Evolutionary conservation across 2,329 filamentous ascomycete species (phyloP), one percentile per base, ranked within the genome.

Genomic region (Colletotrichum magnum): DNA sequence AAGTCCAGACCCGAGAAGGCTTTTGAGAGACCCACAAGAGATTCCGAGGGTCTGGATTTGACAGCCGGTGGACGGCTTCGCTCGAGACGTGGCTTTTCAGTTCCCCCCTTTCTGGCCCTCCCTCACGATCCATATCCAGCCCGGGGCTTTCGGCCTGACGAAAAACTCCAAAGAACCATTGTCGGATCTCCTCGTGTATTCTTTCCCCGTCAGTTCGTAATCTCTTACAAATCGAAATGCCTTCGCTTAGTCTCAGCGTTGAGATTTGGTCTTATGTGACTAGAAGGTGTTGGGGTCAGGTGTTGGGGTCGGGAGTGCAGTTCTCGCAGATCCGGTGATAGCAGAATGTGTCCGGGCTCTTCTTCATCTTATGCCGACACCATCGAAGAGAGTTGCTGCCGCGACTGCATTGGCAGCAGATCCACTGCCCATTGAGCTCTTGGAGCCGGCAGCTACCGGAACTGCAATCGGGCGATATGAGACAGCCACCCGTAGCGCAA

Each of bases 271-370:
- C 10, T 10, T 36, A 10, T 7, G 7, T 36, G 32, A 36, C 32
- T 36, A 36, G 21, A 24, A 36, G 32, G 32, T 6, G n/a, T 24
- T 24, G 36, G 2, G 12, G 12, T 68, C 50, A 63, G 28, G 51
- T 51, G 45, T 24, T 28, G 21, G 41, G 26, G 66, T 86, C 82
- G 12, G 79, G 69, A 52, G 76, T 77, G 69, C 86, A 88, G 4
- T 72, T 73, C 47, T 78, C 75, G 73, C 86, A 88, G 58, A 86
- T 81, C n/a, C 77, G 76, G 68, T 88, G 86, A 70, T 86, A 86
- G 75, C 86, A 88, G 52, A 87, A 83, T 1, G 83, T 84, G 70
- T 87, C 82, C 10, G 85, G 83, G 69, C 83, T 82, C 13, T 79
- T 80, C 61, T 77, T 79, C 80, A 83, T 82, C 61, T 77, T 81